Base-by-base conservation (phyloP, 371 early-diverging fungal species). In the Batrachochytrium dendrobatidis region DNA sequence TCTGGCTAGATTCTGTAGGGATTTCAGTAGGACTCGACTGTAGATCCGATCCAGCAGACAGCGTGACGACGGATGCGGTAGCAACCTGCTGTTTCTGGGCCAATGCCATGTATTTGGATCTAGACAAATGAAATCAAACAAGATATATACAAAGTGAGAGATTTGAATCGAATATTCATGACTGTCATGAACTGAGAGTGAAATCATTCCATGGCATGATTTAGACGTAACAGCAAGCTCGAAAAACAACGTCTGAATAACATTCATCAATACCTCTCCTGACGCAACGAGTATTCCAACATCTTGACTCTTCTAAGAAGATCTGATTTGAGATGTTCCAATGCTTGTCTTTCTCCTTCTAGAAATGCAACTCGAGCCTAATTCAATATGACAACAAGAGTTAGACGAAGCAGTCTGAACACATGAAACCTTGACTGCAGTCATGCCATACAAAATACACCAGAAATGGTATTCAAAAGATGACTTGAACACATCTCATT, bases 221-320 rank as follows among this genome's bases (percentile, higher is more conserved):
- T n/a, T n/a, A 46, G n/a, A 22, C 20, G 48, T 5, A 18, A 4
- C 48, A 8, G 48, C 48, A 18, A 18, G 6, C 8, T 8, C 48
- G 48, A 46, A 52, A n/a, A 2, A n/a, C 54, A 56, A 32, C 50
- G 4, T 10, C 26, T 3, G 30, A 6, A 10, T 24, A 18, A 33
- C 15, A 51, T 15, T 46, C 18, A 32, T 61, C n/a, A n/a, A 10
- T 51, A 74, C 73, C 79, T 51, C 63, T 78, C 74, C 33, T 64
- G 67, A 54, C 66, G 60, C 18, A 94, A 62, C 12, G 90, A 87
- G 75, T 79, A 89, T 71, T 94, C 92, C 12, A 94, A 77, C 92
- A 94, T 90, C 69, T 89, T 89, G 34, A 91, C 82, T 39, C 92
- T 71, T 65, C 84, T 80, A 72, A 87, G 64, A 55, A 94, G 68